These are phyloP conservation scores for Teratosphaeria epicoccoides DNA, from an alignment of 2,329 filamentous ascomycete genomes.

Conservation along the genomic window DNA sequence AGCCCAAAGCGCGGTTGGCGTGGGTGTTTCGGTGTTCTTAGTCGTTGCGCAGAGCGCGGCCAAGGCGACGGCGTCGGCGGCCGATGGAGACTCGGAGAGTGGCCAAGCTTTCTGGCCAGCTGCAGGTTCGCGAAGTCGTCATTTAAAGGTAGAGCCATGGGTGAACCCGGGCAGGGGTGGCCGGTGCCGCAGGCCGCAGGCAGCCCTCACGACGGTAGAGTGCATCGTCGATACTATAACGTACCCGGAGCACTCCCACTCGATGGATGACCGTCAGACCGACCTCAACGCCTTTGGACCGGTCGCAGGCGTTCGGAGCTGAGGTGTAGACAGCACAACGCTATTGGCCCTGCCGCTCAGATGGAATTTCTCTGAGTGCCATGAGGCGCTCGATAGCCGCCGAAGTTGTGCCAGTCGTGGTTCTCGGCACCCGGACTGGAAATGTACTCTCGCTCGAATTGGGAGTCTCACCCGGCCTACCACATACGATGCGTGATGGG, in stretches of 20 bases:
- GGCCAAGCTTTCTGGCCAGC: background rate
- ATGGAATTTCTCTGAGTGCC: background rate
- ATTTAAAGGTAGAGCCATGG: background rate
- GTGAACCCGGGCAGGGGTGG: background rate
- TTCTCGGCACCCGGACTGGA: background rate
- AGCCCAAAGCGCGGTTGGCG: background rate
- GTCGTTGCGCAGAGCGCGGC: background rate
- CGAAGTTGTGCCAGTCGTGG: background rate
- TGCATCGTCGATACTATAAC: background rate
- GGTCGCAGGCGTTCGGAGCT: background rate
- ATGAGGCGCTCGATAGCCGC: background rate
- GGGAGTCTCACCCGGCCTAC: background rate
- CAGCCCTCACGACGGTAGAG: no score
- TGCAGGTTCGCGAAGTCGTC: background rate
- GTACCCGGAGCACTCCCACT: background rate
- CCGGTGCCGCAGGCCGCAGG: background rate
- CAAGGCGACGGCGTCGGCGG: background rate
- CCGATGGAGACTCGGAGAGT: background rate
- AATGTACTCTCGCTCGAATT: background rate
- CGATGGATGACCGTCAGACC: background rate
- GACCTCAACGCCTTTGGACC: background rate
- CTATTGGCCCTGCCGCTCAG: background rate
- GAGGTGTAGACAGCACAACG: background rate
- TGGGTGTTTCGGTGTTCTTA: background rate
- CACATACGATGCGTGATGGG: background rate